Percentiles rank a stretch among this genome's conserved stretches.
Conservation (phyloP, 2,329 filamentous ascomycete species). For the Colletotrichum somersetense region DNA sequence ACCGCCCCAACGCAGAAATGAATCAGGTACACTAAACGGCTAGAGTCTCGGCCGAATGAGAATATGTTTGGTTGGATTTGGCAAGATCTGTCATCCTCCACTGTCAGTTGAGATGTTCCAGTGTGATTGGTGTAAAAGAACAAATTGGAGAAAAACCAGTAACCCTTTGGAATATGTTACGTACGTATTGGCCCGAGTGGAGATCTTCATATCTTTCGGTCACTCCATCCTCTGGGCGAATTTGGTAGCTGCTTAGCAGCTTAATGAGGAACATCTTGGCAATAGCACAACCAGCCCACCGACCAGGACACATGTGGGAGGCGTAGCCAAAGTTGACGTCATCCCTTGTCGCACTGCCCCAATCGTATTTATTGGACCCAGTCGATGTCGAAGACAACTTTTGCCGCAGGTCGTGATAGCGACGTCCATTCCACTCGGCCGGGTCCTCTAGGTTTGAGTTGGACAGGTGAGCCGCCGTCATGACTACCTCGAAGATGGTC, state of each 20-base stretch:
- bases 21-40: no score
- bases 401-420: slow-evolving; percentile 32
- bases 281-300: slow-evolving; percentile 38
- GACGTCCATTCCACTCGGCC: slow-evolving; percentile 29
- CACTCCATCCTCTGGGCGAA: slow-evolving; percentile 24
- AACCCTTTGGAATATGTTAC: not conserved
- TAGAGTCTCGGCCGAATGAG: slow-evolving; percentile 4
- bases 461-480: slow-evolving; percentile 36
- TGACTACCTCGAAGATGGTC: slow-evolving; percentile 34
- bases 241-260: slow-evolving; percentile 11
- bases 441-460: slow-evolving; percentile 26
- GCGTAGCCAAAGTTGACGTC: slow-evolving; percentile 39
- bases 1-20: accelerated
- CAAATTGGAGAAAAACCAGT: not conserved
- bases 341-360: slow-evolving; percentile 32
- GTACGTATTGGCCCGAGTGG: slow-evolving; percentile 35
- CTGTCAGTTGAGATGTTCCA: not conserved
- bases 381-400: not conserved
- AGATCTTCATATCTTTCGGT: slow-evolving; percentile 31
- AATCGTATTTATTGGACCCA: slow-evolving; percentile 30
- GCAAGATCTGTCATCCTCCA: not conserved
- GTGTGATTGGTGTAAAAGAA: no score
- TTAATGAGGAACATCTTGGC: slow-evolving; percentile 40
- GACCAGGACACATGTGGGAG: slow-evolving; percentile 38
- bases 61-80: slow-evolving; percentile 31